Evolutionary conservation across 2,329 filamentous ascomycete species (phyloP), one percentile per base, ranked within the genome.

Genomic region (Harringtonia aguacate): DNA sequence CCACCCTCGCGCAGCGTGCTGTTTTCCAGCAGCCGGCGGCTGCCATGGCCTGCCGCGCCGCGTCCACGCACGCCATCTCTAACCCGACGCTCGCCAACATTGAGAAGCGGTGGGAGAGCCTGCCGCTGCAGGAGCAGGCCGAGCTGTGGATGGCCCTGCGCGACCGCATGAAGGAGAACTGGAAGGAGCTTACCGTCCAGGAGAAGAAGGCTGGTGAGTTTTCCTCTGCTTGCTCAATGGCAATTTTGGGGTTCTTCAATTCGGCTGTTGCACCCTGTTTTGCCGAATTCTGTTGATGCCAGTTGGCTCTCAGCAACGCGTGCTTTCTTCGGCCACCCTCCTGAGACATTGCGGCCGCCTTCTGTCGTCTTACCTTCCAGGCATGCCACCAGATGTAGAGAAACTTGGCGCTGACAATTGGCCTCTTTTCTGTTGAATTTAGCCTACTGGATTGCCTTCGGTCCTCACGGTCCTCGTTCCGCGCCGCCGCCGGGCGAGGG

Each of bases 401-500:
- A 27, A 28, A 5, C 1, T 10, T 28, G 4, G n/a, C 15, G 20
- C 29, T 40, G 18, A 30, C 28, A 31, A 40, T 40, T 31, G 27
- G 10, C 10, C 9, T 33, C 24, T 22, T 17, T 18, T 17, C 8
- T 36, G 12, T 10, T 22, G 15, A n/a, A 10, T 58, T 66, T 64
- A 98, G 92, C 92, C 53, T 98, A 97, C 80, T 98, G 86, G 83
- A 95, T 98, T 61, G 89, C 92, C 54, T 98, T 98, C 63, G 92
- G 92, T 54, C 82, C 89, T 61, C 92, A 98, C 68, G 92, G 92
- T 47, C 92, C 92, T 57, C 90, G 92, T 58, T 81, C 90, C 55
- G 70, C 75, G 51, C 66, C 84, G 54, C 86, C 90, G 50, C 84
- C 92, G 53, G 90, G 86, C 58, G 90, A 95, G 75, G 75, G 74